Evolutionary conservation across 306 rosid genomes (phyloP), one percentile per base, ranked within the genome.

Genomic region (Cicer arietinum): DNA sequence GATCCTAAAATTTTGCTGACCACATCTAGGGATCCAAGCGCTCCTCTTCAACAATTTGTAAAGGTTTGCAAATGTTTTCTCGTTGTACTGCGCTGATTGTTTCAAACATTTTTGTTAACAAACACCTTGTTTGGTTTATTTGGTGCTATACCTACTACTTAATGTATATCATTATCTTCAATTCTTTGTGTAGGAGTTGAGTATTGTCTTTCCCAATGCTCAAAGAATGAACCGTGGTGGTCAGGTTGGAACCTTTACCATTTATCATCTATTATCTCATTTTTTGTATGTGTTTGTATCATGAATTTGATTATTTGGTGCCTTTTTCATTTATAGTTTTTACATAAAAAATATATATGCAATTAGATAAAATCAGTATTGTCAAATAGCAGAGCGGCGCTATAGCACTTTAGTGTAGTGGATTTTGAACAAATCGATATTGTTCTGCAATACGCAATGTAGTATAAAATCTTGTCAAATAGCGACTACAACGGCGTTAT

Each of bases 171-270:
- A 20, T 70, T 18, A 39, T 59, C 39, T 75, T 79, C 41, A 18
- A 20, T 71, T 78, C 44, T 76, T 44, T 67, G 39, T 78, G 69
- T 80, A 94, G 98, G 98, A 94, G 74, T 73, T 94, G 83, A 94
- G 88, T 75, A 54, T 86, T 43, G 90, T 94, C 70, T 90, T 94
- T 75, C 98, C 98, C 6, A 94, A 94, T 86, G 92, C 97, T 7
- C 88, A 89, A 74, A 87, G 87, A 79, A 90, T 91, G 86, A 94
- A 94, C 82, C 97, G 98, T 67, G 98, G 98, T 86, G 86, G 95
- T 66, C 97, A 94, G 98, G 98, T 91, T 74, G 51, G 90, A 84
- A 42, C 41, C 46, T 62, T 58, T 79, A 41, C 51, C 9, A 10
- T 7, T 81, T 65, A 53, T 16, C 9, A 8, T 61, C 37, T 18